Evolutionary conservation across 2,329 filamentous ascomycete species (phyloP), one percentile per base, ranked within the genome.

Genomic region (Didymosphaeria variabile): DNA sequence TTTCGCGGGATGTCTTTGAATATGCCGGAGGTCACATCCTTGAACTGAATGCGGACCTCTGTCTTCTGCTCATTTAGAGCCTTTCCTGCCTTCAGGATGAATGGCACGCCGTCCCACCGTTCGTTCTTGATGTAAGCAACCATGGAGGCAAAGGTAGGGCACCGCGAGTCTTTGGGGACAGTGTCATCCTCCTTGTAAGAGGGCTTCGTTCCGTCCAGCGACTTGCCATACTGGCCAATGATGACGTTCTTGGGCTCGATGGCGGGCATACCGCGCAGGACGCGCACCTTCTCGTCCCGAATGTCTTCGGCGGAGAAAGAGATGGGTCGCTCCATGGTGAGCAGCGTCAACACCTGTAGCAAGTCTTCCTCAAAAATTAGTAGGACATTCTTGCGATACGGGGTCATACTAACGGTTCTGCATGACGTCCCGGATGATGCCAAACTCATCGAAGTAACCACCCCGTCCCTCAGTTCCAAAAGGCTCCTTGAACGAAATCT

Each of bases 191-290:
- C 95, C 84, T 97, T 97, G 87, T 99, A 99, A 45, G 92, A 90
- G 50, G 95, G 95, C 86, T 98, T 99, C 82, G 87, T 94, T 72
- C 94, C 94, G 76, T 99, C 95, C 57, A 98, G 86, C 34, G 94
- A 98, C 82, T 92, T 95, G 74, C 94, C 94, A 79, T 99, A 99
- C 82, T 99, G 95, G 65, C 95, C 95, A 74, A 99, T 99, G 78
- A 99, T 99, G 79, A 99, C 95, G 79, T 99, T 97, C 90, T 98
- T 98, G 72, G 95, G 94, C 84, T 98, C 94, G 72, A 99, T 97
- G 44, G 93, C 87, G 62, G 94, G 91, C 79, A 99, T 99, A 57
- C 90, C 91, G 71, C 95, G 91, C 60, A 99, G 89, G 23, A 99
- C 96, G 72, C 95, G 91, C 69, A 98, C 93, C 84, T 99, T 99